Evolutionary conservation across 2,329 filamentous ascomycete genomes (phyloP), one percentile per base, ranked within the genome.

Genomic region (Xylaria sp.): DNA sequence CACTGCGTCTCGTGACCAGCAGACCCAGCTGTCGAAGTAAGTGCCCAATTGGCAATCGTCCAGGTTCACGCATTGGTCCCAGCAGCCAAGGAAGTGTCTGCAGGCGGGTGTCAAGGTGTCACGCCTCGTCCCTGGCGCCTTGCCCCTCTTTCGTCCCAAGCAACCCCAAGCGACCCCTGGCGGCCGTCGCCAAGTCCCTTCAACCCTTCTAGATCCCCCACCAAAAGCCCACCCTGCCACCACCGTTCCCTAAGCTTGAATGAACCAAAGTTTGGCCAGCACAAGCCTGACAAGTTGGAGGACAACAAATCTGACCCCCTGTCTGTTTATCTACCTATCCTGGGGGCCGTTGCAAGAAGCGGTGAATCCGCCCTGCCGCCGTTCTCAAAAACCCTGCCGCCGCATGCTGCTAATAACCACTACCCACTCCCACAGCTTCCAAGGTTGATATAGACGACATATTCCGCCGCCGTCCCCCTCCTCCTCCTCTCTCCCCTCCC

Each of bases 341-440:
- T 56, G 58, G 61, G 58, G 56, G 56, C 50, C 58, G 56, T 62
- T 61, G 62, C 57, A 62, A 63, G 63, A 59, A 57, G 65, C 64
- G 64, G 65, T 68, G 62, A 66, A 67, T 56, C 59, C 54, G 38
- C 24, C 8, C 16, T 34, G 38, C 44, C 39, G 41, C 50, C 51
- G 44, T 50, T 44, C 61, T 60, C 51, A 56, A 44, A 61, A 63
- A 51, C 54, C 59, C 56, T 60, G 54, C 53, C 51, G 50, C 56
- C 57, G 60, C 51, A 48, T 59, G 50, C 42, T 56, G 50, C 52
- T 50, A 50, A 44, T 52, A 48, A 53, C 51, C 21, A 44, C 40
- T 53, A 43, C 52, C 48, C 56, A 40, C 40, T 56, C 54, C 51
- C 59, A 56, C 53, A 56, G 50, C 53, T 18, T n/a, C n/a, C n/a